These are phyloP conservation scores for Epichloe festucae DNA, from an alignment of 2,329 filamentous ascomycete species.

Conservation along the genomic window DNA sequence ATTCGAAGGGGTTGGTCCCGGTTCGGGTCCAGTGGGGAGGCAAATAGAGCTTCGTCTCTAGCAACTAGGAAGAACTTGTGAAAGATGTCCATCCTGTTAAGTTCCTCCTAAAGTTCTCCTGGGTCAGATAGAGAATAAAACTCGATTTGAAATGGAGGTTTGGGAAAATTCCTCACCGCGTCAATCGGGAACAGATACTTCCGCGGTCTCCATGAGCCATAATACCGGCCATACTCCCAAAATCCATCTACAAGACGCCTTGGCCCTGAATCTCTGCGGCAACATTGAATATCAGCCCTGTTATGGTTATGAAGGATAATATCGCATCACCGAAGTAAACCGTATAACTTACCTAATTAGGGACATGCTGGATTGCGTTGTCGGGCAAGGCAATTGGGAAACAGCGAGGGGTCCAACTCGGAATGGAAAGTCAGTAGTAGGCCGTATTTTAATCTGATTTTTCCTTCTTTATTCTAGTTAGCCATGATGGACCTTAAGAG, in stretches of 20 bases:
- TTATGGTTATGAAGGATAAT: neutral
- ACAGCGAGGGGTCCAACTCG: neutral
- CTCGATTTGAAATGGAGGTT: neutral
- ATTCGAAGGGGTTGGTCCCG: conserved; percentile 24
- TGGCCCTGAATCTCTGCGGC: neutral
- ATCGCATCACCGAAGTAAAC: too few species aligned
- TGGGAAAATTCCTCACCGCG: conserved; percentile 36
- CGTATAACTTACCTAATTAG: neutral
- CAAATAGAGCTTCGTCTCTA: conserved; percentile 30
- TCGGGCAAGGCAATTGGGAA: neutral
- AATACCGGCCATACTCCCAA: conserved; percentile 54
- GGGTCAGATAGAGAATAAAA: neutral
- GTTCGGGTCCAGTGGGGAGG: conserved; percentile 6
- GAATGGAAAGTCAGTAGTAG: neutral
- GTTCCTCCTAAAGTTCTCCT: conserved; percentile 41
- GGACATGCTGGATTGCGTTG: neutral
- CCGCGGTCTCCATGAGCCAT: conserved; percentile 53
- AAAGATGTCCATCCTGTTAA: conserved; percentile 68
- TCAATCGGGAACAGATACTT: conserved; percentile 71
- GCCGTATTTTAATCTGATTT: neutral
- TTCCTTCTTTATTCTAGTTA: neutral
- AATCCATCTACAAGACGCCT: conserved; percentile 12
- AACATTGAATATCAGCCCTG: neutral
- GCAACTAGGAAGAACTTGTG: conserved; percentile 63
- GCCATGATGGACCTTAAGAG: too few species aligned